phyloP scores from a whole-genome alignment of 176 grass and related monocot species.

The Phoenix roebelenii region DNA sequence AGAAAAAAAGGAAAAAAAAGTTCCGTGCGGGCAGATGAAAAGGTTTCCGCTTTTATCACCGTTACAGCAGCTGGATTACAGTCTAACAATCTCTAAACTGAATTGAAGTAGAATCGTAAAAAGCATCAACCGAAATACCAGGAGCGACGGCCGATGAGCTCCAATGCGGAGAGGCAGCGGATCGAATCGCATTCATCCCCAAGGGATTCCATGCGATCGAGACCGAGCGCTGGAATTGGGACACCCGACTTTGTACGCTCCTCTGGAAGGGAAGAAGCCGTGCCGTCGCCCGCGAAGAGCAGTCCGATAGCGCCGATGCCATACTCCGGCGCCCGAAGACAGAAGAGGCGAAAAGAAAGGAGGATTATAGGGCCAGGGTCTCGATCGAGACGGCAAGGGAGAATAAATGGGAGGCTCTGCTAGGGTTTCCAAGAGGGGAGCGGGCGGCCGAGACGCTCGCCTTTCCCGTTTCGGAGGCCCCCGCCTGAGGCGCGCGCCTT shows the following conservation, averaged over 20 bases:
- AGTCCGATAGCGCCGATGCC: neutral
- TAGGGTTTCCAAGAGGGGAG: no score
- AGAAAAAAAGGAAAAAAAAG: neutral
- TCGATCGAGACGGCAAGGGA: neutral
- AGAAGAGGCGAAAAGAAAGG: neutral
- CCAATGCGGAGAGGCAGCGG: neutral
- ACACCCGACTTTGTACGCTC: no score
- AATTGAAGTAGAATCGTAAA: neutral
- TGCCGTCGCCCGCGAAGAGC: neutral
- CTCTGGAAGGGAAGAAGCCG: conserved; percentile 6
- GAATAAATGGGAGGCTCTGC: no score
- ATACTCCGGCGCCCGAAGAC: neutral
- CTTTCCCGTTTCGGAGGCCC: no score
- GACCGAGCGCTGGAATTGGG: neutral
- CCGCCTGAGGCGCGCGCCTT: no score
- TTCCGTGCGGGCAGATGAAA: no score
- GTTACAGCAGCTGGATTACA: neutral
- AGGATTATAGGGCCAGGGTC: neutral
- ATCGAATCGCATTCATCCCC: neutral
- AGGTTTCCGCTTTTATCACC: no score
- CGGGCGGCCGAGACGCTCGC: no score
- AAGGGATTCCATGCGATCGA: neutral
- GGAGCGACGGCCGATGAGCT: neutral
- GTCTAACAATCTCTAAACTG: neutral
- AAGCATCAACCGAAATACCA: neutral